Evolutionary conservation across 805 yeast genomes (phyloP).

Genomic region (Lipomyces sp.): DNA sequence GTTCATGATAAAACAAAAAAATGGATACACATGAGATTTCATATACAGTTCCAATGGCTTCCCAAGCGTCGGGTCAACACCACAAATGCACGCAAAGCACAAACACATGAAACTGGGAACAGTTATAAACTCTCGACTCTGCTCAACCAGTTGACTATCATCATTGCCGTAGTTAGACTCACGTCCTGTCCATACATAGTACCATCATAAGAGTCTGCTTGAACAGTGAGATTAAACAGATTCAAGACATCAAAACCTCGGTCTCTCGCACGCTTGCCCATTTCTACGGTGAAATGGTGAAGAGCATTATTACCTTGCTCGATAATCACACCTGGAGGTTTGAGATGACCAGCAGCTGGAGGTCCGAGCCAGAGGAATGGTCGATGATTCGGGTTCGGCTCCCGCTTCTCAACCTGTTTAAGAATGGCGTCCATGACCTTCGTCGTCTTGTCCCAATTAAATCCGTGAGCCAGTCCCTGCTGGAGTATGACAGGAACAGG

Average conservation of each 20-base stretch:
- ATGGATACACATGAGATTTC: not conserved
- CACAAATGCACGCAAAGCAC: not conserved
- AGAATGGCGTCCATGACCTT: slow-evolving; percentile 34
- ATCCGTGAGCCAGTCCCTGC: slow-evolving; percentile 34
- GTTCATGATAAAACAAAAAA: not conserved
- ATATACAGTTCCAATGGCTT: not conserved
- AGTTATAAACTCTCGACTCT: slow-evolving; percentile 30
- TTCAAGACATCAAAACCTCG: slow-evolving; percentile 31
- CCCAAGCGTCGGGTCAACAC: not conserved
- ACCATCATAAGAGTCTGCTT: slow-evolving; percentile 36
- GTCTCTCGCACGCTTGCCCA: slow-evolving; percentile 33
- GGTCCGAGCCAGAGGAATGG: slow-evolving; percentile 38
- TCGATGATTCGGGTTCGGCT: slow-evolving; percentile 37
- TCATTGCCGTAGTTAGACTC: slow-evolving; percentile 32
- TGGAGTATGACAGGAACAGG: slow-evolving; percentile 37
- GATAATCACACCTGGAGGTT: slow-evolving; percentile 38
- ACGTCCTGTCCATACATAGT: slow-evolving; percentile 36
- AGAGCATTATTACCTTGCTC: slow-evolving; percentile 38
- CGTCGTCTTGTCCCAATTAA: slow-evolving; percentile 37
- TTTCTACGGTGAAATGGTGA: slow-evolving; percentile 31
- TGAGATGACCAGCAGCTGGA: slow-evolving; percentile 36
- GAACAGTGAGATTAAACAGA: slow-evolving; percentile 33
- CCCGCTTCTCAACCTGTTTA: slow-evolving; percentile 31
- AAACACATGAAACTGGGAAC: not conserved
- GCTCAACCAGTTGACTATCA: slow-evolving; percentile 36